Percentiles rank a stretch among this genome's conserved stretches.
These are phyloP conservation scores for Zygoascus sp. DNA, from an alignment of 1,139 yeast genomes.

Conservation along the genomic window DNA sequence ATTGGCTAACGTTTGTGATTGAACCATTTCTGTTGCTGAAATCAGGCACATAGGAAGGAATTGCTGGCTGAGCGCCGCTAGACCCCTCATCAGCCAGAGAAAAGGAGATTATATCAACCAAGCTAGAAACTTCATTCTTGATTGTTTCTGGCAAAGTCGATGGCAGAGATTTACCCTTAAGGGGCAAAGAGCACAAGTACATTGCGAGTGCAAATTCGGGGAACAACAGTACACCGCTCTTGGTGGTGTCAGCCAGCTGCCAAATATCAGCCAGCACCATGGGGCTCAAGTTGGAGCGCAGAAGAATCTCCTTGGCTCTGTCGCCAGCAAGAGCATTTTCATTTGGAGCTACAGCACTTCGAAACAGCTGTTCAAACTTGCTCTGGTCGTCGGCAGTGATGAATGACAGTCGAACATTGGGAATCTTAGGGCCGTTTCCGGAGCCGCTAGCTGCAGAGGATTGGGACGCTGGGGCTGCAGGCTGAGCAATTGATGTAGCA, in stretches of 20 bases:
- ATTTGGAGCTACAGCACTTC: conserved; percentile 70
- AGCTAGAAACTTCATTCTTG: conserved; percentile 76
- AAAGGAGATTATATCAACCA: conserved; percentile 85
- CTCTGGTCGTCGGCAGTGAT: conserved; percentile 80
- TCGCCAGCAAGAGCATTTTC: conserved; percentile 76
- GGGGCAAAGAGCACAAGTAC: conserved; percentile 75
- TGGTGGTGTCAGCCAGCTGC: conserved; percentile 84
- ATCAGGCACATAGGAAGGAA: conserved; percentile 32
- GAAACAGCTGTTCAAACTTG: conserved; percentile 76
- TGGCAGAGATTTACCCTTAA: conserved; percentile 78
- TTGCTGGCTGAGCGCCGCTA: conserved; percentile 18
- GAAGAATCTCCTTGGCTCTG: conserved; percentile 70
- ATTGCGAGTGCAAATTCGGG: conserved; percentile 95
- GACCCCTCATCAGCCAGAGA: conserved; percentile 59
- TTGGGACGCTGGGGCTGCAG: conserved; percentile 4
- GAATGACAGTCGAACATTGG: conserved; percentile 65
- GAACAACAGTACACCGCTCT: conserved; percentile 77
- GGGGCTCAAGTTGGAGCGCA: conserved; percentile 76
- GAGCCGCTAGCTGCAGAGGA: not conserved
- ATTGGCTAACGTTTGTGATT: conserved; percentile 21
- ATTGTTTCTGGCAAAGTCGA: conserved; percentile 64
- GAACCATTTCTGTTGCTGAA: conserved; percentile 21
- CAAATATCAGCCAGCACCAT: conserved; percentile 80
- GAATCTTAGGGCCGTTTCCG: conserved; percentile 9
- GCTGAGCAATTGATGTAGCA: not conserved